Evolutionary conservation across 768 basidiomycete genomes (phyloP), one percentile per base, ranked within the genome.

Genomic region (Udeniomyces megalosporus): DNA sequence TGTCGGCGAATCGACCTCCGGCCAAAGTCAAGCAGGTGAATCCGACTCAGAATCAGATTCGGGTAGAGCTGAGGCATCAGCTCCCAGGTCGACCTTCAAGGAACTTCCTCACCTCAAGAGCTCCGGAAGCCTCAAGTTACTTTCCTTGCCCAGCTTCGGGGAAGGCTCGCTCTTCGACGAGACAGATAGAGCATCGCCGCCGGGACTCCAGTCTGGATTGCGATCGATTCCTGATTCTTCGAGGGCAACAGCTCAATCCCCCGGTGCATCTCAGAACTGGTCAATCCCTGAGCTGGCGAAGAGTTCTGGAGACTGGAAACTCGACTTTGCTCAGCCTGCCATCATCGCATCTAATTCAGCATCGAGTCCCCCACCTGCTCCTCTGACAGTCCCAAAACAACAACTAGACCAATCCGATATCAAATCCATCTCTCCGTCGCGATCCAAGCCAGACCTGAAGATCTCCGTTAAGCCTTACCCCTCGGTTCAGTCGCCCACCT

Each of bases 111-210:
- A 61, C 15, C 34, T 61, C 45, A 61, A 61, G 32, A 42, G 50
- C 28, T 61, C 60, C 1, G 60, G 60, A 6, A 52, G 50, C 1
- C 53, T 61, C 12, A 53, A 53, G 11, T 46, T 61, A 12, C 60
- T 61, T n/a, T 50, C 52, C 5, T 42, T 61, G 1, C 60, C 60
- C 1, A 53, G 52, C 32, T 55, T 61, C 50, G 60, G 51, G 32
- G 35, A 35, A 3, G 55, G 55, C 1, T 44, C 46, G 4, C 15
- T 29, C 14, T 57, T 57, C 29, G 55, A 46, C 20, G 17, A 15
- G n/a, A n/a, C n/a, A 17, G 38, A 42, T 42, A 17, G 38, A 42
- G 38, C 10, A 42, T 42, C 38, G 38, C 38, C 38, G 17, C 10
- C 8, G 10, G 17, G 17, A 42, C 10, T 8, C 38, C 17, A 42